These are phyloP conservation scores for Schizochytrium sp. DNA, from an alignment of 108 stramenopile species.

Conservation along the genomic window DNA sequence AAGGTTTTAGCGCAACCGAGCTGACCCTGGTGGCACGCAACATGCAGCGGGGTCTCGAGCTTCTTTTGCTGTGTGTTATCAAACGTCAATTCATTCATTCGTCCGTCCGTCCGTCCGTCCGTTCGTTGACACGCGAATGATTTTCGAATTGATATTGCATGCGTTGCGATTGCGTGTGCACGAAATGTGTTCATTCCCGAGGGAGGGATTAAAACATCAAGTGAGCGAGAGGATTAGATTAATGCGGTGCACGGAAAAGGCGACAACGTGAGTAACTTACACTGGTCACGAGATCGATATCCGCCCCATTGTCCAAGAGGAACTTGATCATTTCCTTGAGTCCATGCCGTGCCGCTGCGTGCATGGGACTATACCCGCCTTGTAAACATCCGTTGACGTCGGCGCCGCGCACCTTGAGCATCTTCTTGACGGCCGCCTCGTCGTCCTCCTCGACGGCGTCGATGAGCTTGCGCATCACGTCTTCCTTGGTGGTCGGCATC, in stretches of 20 bases:
- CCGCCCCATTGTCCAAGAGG: neutral
- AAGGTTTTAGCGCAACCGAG: neutral
- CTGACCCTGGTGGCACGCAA: neutral
- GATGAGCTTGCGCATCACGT: neutral
- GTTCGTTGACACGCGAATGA: neutral
- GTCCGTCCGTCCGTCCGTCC: neutral
- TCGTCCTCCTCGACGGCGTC: constrained; percentile 5
- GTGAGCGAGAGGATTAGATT: too few relatives aligned
- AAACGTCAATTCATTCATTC: neutral
- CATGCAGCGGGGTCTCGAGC: neutral
- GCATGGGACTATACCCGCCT: neutral
- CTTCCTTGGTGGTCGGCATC: too few relatives aligned
- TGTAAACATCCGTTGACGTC: neutral
- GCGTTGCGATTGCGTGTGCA: too few relatives aligned
- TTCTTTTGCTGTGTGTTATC: neutral
- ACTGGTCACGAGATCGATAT: neutral
- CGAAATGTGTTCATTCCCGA: too few relatives aligned
- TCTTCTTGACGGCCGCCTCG: neutral
- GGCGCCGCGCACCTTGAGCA: neutral
- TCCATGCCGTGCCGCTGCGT: neutral
- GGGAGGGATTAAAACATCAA: too few relatives aligned
- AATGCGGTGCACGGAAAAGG: too few relatives aligned
- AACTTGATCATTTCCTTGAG: constrained; percentile 8
- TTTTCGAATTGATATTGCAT: neutral
- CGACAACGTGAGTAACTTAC: neutral